These are phyloP conservation scores for Phytophthora multivora DNA, from an alignment of 352 stramenopile genomes.

Conservation along the genomic window DNA sequence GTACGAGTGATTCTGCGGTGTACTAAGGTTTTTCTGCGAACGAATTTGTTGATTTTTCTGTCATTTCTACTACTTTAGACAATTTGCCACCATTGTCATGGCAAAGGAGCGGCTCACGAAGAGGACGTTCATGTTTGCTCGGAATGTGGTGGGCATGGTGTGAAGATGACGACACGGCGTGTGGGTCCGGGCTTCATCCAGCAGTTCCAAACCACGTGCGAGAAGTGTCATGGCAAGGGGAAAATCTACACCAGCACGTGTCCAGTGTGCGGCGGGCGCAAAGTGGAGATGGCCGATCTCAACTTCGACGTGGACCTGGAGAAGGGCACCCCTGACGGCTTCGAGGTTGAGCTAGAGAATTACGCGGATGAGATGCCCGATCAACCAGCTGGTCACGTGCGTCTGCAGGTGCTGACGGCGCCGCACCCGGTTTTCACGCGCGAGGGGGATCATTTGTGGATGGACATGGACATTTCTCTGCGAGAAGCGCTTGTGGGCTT, in stretches of 20 bases:
- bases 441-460: conserved; percentile 95
- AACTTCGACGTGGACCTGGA: conserved; percentile 96
- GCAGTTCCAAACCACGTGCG: conserved; percentile 88
- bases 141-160: conserved; percentile 94
- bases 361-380: conserved; percentile 89
- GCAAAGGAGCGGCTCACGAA: conserved; percentile 88
- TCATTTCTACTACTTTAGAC: conserved; percentile 53
- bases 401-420: conserved; percentile 90
- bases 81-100: conserved; percentile 94
- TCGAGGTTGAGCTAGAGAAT: conserved; percentile 94
- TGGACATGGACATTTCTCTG: conserved; percentile 95
- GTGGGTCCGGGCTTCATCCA: conserved; percentile 84
- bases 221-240: conserved; percentile 93
- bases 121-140: conserved; percentile 90
- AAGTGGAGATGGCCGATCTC: conserved; percentile 93
- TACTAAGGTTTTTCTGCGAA: not conserved
- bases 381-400: conserved; percentile 92
- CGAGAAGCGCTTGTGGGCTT: conserved; percentile 96
- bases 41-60: not conserved
- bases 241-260: conserved; percentile 93
- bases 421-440: conserved; percentile 90
- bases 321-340: conserved; percentile 92
- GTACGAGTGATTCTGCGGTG: conserved; percentile 3
- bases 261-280: conserved; percentile 83
- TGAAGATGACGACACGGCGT: conserved; percentile 87